Base-by-base conservation (phyloP, 352 stramenopile genomes). In the Pythium vanterpoolii region DNA sequence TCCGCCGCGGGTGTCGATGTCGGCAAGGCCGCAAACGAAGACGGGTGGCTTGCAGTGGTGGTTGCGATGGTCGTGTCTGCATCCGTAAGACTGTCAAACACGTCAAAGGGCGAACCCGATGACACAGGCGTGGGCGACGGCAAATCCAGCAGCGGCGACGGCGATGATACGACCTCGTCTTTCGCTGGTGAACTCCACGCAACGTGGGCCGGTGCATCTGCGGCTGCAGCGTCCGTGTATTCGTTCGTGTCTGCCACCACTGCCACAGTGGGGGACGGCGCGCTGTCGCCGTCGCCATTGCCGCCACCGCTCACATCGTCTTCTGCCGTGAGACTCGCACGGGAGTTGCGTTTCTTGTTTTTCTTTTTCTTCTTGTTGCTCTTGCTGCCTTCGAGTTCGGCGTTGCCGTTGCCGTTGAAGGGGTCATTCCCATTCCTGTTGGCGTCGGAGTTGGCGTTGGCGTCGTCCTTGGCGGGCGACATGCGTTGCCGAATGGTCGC, bases 111-210 rank as follows among this genome's bases (percentile, higher is more conserved):
- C 30, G 11, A 46, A 21, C 40, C 47, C 2, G 40, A 53, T 3
- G 57, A 31, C 50, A 48, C 51, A 0, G 66, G 64, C 39, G 78
- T 64, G 5, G 78, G 72, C 23, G 72, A 85, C 28, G 78, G 70
- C 40, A 83, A 53, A 36, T 74, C 76, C 5, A 85, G 59, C 44
- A 83, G 60, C 51, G 38, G 27, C 1, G 48, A 19, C 34, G 43
- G 21, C n/a, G n/a, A n/a, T n/a, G n/a, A n/a, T n/a, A n/a, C n/a
- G 5, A 34, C 26, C 11, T 39, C 38, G 5, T 59, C 43, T 1
- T 38, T 52, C 18, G 28, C 27, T 5, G 40, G 23, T 8, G 11
- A 45, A 24, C 11, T 34, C 31, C 26, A 33, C 1, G 34, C 34
- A 42, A 42, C 14, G 5, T 42, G 13, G 34, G 34, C 13, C 34